These are phyloP conservation scores for Chlamydomonas incerta DNA, from an alignment of 139 green algal genomes.

Conservation along the genomic window DNA sequence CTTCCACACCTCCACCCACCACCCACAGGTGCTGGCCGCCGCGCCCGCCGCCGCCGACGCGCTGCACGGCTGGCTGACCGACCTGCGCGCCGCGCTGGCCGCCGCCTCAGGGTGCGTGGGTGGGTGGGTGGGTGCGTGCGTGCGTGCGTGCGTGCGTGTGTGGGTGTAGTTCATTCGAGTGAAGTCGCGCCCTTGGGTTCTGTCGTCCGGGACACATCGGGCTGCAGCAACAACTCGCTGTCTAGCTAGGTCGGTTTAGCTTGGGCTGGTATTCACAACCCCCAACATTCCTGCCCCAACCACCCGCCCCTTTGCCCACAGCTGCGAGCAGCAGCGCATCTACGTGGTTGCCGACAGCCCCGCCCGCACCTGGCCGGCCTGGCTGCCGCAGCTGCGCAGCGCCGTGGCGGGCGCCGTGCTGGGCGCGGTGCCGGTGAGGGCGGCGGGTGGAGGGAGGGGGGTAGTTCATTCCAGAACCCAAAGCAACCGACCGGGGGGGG, in stretches of 20 bases:
- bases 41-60: not conserved
- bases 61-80: conserved; percentile 5
- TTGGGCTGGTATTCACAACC: too few relatives aligned
- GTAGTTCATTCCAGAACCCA: not conserved
- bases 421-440: not conserved
- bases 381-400: not conserved
- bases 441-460: too few relatives aligned
- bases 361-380: not conserved
- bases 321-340: conserved; percentile 8
- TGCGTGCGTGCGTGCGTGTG: too few relatives aligned
- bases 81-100: not conserved
- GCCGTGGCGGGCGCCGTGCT: conserved; percentile 3
- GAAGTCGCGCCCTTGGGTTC: too few relatives aligned
- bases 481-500: too few relatives aligned
- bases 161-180: too few relatives aligned
- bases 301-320: not conserved
- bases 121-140: too few relatives aligned
- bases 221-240: too few relatives aligned
- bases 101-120: conserved; percentile 4
- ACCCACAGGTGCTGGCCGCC: not conserved
- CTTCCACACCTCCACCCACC: too few relatives aligned
- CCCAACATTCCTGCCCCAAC: not conserved
- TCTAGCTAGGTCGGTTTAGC: too few relatives aligned
- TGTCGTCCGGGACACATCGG: too few relatives aligned
- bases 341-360: not conserved